Evolutionary conservation across 208 protist genomes (phyloP), one percentile per base, ranked within the genome.

Genomic region (Trypanosoma congolense): DNA sequence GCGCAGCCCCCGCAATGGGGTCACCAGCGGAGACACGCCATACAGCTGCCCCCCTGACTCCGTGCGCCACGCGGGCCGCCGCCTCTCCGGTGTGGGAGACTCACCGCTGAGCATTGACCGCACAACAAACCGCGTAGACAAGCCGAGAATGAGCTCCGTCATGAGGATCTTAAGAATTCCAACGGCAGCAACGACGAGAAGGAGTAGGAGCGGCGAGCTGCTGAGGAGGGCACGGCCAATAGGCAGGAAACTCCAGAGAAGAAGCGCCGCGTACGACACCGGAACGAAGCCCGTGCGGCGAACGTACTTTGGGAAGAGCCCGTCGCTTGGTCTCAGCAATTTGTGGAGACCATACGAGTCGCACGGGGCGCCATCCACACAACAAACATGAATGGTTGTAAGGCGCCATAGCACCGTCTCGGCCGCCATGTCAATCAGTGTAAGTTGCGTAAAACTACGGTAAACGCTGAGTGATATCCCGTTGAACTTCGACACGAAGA

Each of bases 401-500:
- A 81, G 48, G 10, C 66, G 70, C 70, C 70, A 76, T 6, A 77
- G 49, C 31, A 78, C 50, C n/a, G 43, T 64, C 35, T 80, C 73
- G 4, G 49, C 28, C 19, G 69, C 71, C 55, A 79, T 54, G 61
- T 76, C 70, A 40, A 75, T 29, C 48, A 81, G 35, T 10, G 63
- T 62, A n/a, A 81, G 54, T 60, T 81, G 65, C 26, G 58, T 42
- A 54, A 78, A 80, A 43, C 38, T 45, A 6, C 64, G 43, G 76
- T 91, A 96, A 3, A 96, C 59, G 10, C 64, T 54, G 2, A 74
- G 74, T 14, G 63, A 51, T 10, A 96, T 77, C 26, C 73, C 54
- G 55, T 97, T 97, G 55, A 96, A 96, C 58, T 90, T 89, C 0
- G 77, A 82, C 21, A 96, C 74, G 49, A 97, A 97, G 6, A 80